Conservation (phyloP, 148 eudicot genomes). For the Chenopodium quinoa region DNA sequence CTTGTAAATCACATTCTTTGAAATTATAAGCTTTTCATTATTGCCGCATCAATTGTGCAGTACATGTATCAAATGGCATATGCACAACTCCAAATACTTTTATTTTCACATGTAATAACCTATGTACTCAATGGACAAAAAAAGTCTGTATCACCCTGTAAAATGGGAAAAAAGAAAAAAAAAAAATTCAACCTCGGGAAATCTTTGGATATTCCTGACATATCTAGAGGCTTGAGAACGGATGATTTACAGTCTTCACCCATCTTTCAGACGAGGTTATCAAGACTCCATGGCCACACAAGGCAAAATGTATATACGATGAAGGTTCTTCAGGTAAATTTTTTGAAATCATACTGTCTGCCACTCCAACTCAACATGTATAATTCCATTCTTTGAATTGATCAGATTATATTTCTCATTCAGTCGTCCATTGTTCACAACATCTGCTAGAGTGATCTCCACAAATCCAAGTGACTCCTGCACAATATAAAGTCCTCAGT, state of each 20-base stretch:
- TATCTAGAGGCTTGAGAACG: background rate
- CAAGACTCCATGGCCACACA: background rate
- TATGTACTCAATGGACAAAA: background rate
- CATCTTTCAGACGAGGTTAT: no score
- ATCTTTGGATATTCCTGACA: background rate
- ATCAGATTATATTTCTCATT: slow-evolving; percentile 77
- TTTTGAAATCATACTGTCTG: slow-evolving; percentile 42
- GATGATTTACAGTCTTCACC: no score
- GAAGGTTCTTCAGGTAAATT: background rate
- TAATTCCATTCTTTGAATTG: slow-evolving; percentile 64
- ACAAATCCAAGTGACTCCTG: slow-evolving; percentile 83
- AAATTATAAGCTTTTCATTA: background rate
- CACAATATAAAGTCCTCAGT: slow-evolving; percentile 9
- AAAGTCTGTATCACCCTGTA: slow-evolving; percentile 1
- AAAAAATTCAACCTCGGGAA: background rate
- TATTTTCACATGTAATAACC: slow-evolving; percentile 4
- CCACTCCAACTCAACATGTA: slow-evolving; percentile 80
- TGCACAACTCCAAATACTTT: slow-evolving; percentile 1
- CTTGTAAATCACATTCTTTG: background rate
- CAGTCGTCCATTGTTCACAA: slow-evolving; percentile 73
- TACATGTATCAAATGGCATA: slow-evolving; percentile 1
- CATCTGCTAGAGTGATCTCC: slow-evolving; percentile 66
- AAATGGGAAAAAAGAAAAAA: background rate
- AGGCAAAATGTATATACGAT: background rate
- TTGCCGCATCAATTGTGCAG: background rate